phyloP scores from a whole-genome alignment of 2,329 filamentous ascomycete species.

The Pseudopyrenochaeta lycopersici region DNA sequence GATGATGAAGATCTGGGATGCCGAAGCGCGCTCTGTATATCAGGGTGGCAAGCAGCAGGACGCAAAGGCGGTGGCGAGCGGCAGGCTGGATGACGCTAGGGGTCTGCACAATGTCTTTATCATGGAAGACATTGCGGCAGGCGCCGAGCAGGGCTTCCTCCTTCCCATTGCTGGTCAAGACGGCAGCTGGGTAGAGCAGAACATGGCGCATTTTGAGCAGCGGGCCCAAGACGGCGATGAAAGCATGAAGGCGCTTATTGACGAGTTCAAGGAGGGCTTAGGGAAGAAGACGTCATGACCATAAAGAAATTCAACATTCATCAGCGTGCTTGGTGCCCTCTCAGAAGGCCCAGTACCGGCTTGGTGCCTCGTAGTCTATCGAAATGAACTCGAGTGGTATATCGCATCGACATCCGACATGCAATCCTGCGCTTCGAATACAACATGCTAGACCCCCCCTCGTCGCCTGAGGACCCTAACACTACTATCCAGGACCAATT shows the following conservation, averaged over 20 bases:
- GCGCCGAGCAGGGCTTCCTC: conserved; percentile 36
- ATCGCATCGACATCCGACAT: neutral
- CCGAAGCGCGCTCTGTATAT: neutral
- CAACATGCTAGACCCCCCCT: too few relatives aligned
- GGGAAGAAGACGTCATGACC: neutral
- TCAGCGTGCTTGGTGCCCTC: too few relatives aligned
- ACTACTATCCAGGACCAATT: too few relatives aligned
- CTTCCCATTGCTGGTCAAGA: conserved; percentile 34
- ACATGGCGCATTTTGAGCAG: conserved; percentile 31
- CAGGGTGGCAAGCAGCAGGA: neutral
- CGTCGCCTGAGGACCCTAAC: too few relatives aligned
- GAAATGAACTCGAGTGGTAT: too few relatives aligned
- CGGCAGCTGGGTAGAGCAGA: conserved; percentile 29
- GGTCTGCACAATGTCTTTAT: conserved; percentile 38
- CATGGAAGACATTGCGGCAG: conserved; percentile 35
- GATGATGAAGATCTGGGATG: conserved; percentile 30
- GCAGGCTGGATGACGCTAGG: conserved; percentile 19
- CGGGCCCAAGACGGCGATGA: conserved; percentile 30
- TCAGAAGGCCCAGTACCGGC: too few relatives aligned
- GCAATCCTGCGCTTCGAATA: neutral
- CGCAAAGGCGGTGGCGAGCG: conserved; percentile 2
- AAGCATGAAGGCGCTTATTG: conserved; percentile 27
- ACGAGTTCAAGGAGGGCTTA: conserved; percentile 12
- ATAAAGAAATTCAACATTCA: neutral
- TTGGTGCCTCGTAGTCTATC: too few relatives aligned